Evolutionary conservation across 2,329 filamentous ascomycete species (phyloP).

Genomic region (Xylariaceae sp.): DNA sequence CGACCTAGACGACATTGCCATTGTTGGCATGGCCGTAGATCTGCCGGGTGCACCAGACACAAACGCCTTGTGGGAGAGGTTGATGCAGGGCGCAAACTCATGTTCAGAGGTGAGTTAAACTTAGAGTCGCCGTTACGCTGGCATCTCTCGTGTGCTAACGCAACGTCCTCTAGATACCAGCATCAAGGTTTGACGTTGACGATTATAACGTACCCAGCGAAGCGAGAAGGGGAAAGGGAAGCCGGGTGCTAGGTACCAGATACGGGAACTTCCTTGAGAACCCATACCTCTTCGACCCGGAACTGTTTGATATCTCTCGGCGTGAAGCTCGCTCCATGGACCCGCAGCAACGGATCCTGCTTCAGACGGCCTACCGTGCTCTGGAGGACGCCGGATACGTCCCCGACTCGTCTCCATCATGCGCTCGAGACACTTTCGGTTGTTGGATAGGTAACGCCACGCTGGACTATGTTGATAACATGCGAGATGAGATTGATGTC

Average conservation of each 20-base stretch:
- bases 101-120: conserved; percentile 10
- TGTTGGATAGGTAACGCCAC: conserved; percentile 36
- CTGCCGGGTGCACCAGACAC: conserved; percentile 9
- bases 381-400: conserved; percentile 32
- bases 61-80: conserved; percentile 15
- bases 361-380: conserved; percentile 21
- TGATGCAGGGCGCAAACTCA: conserved; percentile 14
- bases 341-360: conserved; percentile 26
- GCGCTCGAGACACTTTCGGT: conserved; percentile 31
- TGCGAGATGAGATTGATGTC: conserved; percentile 33
- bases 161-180: conserved; percentile 13
- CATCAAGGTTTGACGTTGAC: conserved; percentile 13
- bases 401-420: conserved; percentile 23
- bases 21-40: conserved; percentile 19
- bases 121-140: no score
- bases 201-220: neutral
- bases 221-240: neutral
- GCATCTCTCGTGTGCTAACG: neutral
- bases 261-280: conserved; percentile 22
- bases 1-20: conserved; percentile 14
- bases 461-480: conserved; percentile 37
- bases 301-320: conserved; percentile 23
- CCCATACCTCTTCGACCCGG: conserved; percentile 22
- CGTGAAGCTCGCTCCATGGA: conserved; percentile 28
- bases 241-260: neutral